A percentile compares a stretch with the other conserved stretches of the same genome.
phyloP scores from a whole-genome alignment of 2,329 filamentous ascomycete genomes.

The Fusarium lyarnte region DNA sequence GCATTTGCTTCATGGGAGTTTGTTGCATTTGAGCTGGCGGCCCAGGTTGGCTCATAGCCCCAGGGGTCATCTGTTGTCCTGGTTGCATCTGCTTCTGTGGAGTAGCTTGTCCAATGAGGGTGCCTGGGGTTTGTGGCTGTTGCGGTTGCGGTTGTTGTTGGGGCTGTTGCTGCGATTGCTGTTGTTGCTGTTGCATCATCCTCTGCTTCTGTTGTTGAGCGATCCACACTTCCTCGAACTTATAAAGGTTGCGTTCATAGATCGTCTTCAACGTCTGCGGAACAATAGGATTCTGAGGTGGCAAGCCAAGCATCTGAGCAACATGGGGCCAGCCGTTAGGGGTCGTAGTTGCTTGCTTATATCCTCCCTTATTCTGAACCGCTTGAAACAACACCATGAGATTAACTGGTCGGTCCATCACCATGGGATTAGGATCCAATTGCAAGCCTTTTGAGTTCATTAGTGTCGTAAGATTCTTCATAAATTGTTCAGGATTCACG shows the following conservation, averaged over 20 bases:
- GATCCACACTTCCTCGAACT: conserved; percentile 78
- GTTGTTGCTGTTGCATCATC: conserved; percentile 60
- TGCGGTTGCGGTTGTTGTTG: conserved; percentile 43
- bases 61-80: conserved; percentile 46
- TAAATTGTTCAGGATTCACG: conserved; percentile 73
- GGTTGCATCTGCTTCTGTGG: conserved; percentile 50
- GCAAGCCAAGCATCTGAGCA: conserved; percentile 71
- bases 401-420: conserved; percentile 78
- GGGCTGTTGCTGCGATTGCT: conserved; percentile 53
- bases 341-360: conserved; percentile 74
- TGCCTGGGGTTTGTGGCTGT: conserved; percentile 49
- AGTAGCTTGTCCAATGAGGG: conserved; percentile 41
- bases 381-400: conserved; percentile 80
- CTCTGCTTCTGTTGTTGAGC: conserved; percentile 64
- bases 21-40: conserved; percentile 45
- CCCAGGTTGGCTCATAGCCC: conserved; percentile 49
- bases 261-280: conserved; percentile 75
- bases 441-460: conserved; percentile 79
- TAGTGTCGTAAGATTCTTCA: conserved; percentile 80
- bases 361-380: conserved; percentile 80
- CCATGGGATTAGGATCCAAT: conserved; percentile 77
- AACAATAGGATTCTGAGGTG: conserved; percentile 72
- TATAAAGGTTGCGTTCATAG: conserved; percentile 78
- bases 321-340: conserved; percentile 79
- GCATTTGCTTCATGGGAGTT: conserved; percentile 55